Percentiles rank a stretch among this genome's conserved stretches.
Evolutionary conservation across 2,329 filamentous ascomycete species (phyloP).

Genomic region (Fragosphaeria purpurea): DNA sequence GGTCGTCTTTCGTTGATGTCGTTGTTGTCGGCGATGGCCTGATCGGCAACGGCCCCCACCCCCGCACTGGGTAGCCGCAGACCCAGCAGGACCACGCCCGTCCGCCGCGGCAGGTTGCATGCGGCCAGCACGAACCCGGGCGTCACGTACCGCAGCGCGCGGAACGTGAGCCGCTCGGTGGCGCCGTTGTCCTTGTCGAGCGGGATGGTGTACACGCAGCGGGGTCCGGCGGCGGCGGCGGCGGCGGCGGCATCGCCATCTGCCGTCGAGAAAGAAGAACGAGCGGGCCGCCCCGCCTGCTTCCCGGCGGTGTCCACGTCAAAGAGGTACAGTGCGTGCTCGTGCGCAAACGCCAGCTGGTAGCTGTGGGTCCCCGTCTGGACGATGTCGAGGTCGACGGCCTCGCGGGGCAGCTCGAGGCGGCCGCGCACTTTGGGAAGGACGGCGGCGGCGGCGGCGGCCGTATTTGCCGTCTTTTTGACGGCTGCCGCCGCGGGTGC

Average conservation of each 20-base stretch:
- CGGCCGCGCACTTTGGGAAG: conserved; percentile 36
- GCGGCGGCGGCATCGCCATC: neutral
- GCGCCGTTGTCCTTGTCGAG: conserved; percentile 29
- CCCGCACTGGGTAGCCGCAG: conserved; percentile 31
- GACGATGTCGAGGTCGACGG: conserved; percentile 60
- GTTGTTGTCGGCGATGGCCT: conserved; percentile 18
- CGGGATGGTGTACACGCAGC: conserved; percentile 46
- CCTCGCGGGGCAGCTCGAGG: conserved; percentile 44
- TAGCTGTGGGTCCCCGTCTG: conserved; percentile 54
- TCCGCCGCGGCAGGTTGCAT: conserved; percentile 48
- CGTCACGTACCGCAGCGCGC: conserved; percentile 49
- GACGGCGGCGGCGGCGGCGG: neutral
- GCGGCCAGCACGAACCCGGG: conserved; percentile 47
- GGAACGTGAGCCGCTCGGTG: conserved; percentile 40
- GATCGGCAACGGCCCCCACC: too few species aligned
- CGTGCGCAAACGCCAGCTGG: conserved; percentile 68
- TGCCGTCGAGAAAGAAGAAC: neutral
- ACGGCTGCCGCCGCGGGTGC: conserved; percentile 35
- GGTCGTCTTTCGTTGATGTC: too few species aligned
- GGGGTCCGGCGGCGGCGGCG: conserved; percentile 12
- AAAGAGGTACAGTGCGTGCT: conserved; percentile 61
- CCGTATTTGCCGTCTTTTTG: neutral
- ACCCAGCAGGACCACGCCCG: conserved; percentile 47
- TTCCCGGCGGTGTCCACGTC: conserved; percentile 40
- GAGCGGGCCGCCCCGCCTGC: conserved; percentile 7